Evolutionary conservation across 148 eudicot genomes (phyloP).

Genomic region (Chenopodium quinoa): DNA sequence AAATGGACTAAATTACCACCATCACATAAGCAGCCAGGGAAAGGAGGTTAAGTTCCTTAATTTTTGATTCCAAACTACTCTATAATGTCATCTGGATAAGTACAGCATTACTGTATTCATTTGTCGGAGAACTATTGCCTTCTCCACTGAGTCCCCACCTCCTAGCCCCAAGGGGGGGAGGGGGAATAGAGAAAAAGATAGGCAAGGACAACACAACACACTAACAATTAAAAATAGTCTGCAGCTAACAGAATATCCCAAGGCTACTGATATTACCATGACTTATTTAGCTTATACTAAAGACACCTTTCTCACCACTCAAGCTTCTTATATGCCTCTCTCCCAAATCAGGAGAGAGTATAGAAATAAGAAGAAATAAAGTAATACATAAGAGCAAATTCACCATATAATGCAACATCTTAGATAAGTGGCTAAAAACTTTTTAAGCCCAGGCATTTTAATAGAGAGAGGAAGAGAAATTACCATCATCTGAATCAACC

Average conservation of each 20-base stretch:
- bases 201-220: not conserved
- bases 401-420: not conserved
- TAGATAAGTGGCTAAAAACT: not conserved
- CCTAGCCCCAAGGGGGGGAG: not conserved
- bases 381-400: no score
- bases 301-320: not conserved
- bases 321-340: not conserved
- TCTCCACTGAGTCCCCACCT: not conserved
- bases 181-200: not conserved
- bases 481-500: slow-evolving; percentile 61
- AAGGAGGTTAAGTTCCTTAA: not conserved
- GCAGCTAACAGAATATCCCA: not conserved
- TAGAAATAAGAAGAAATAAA: not conserved
- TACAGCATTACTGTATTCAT: not conserved
- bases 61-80: not conserved
- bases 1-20: not conserved
- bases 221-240: no score
- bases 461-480: not conserved
- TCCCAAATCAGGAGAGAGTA: not conserved
- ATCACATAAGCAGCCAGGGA: not conserved
- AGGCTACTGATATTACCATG: not conserved
- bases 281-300: not conserved
- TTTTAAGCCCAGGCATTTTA: not conserved
- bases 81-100: not conserved
- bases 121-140: not conserved